Conservation (phyloP, 2,329 filamentous ascomycete species). For the Phialophora expanda region DNA sequence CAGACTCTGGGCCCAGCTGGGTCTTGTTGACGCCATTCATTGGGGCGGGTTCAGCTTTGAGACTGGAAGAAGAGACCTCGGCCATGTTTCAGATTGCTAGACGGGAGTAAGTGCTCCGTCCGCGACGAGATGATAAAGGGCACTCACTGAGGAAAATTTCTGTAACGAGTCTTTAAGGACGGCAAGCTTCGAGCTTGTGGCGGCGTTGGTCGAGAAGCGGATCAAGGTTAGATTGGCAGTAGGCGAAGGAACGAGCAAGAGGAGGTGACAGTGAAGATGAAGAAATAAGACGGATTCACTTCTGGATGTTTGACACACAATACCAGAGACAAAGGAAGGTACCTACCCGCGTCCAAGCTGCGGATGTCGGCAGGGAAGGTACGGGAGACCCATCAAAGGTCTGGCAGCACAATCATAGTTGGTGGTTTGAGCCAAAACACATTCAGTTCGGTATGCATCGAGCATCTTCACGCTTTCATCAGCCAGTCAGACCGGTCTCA, state of each 20-base stretch:
- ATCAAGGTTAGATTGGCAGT: neutral
- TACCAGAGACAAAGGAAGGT: constrained; percentile 10
- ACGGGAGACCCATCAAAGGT: neutral
- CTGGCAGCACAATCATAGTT: neutral
- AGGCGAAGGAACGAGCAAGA: neutral
- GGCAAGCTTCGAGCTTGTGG: neutral
- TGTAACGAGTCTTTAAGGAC: neutral
- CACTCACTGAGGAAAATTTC: neutral
- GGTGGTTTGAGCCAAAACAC: neutral
- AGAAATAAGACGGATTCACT: constrained; percentile 4
- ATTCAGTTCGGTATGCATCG: neutral
- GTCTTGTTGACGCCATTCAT: neutral
- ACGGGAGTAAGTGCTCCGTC: neutral
- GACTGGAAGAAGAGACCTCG: neutral
- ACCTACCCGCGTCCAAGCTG: neutral
- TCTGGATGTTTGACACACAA: neutral
- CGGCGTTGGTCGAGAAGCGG: neutral
- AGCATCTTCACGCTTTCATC: neutral
- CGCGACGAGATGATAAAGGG: neutral
- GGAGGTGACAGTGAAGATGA: constrained; percentile 2
- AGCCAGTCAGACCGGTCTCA: neutral
- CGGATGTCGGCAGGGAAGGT: neutral
- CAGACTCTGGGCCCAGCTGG: neutral
- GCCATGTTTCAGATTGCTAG: neutral
- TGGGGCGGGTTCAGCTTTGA: constrained; percentile 6